Conservation (phyloP, 2,329 filamentous ascomycete species). For the Dactylellina drechsleri region DNA sequence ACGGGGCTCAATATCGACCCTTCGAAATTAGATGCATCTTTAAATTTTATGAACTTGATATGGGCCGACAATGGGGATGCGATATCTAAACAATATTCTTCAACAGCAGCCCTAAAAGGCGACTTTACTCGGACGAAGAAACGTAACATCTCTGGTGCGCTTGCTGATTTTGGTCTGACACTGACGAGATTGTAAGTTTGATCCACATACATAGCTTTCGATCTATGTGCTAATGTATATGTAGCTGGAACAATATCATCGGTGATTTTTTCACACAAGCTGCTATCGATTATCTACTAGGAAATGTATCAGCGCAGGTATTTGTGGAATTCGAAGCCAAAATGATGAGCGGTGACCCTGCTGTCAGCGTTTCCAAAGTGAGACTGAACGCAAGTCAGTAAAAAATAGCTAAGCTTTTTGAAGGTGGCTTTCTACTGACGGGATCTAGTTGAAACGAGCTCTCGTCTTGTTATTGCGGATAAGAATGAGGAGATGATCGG, state of each 20-base stretch:
- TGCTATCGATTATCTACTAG: constrained; percentile 91
- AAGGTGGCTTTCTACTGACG: constrained; percentile 5
- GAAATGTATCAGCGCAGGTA: constrained; percentile 82
- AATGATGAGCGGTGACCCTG: constrained; percentile 92
- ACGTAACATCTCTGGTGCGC: constrained; percentile 86
- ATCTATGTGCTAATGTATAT: constrained; percentile 59
- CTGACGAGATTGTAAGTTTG: constrained; percentile 71
- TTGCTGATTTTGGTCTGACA: constrained; percentile 90
- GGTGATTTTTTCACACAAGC: constrained; percentile 98
- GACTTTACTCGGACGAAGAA: constrained; percentile 94
- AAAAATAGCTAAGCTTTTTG: not conserved
- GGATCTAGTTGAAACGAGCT: constrained; percentile 75
- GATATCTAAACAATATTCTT: constrained; percentile 94
- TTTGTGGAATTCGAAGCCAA: constrained; percentile 95
- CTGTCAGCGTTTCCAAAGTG: constrained; percentile 83
- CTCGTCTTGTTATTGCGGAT: constrained; percentile 85
- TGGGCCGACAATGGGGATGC: constrained; percentile 99
- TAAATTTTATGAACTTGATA: constrained; percentile 88
- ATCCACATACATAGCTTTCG: constrained; percentile 61
- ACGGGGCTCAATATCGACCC: constrained; percentile 79
- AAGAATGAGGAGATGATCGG: constrained; percentile 84
- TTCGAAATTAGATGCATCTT: constrained; percentile 78
- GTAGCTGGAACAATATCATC: constrained; percentile 82
- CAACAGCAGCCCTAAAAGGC: constrained; percentile 93
- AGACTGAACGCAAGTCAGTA: constrained; percentile 76